phyloP scores from a whole-genome alignment of 140 eudicot species.

The Senecio squalidus region DNA sequence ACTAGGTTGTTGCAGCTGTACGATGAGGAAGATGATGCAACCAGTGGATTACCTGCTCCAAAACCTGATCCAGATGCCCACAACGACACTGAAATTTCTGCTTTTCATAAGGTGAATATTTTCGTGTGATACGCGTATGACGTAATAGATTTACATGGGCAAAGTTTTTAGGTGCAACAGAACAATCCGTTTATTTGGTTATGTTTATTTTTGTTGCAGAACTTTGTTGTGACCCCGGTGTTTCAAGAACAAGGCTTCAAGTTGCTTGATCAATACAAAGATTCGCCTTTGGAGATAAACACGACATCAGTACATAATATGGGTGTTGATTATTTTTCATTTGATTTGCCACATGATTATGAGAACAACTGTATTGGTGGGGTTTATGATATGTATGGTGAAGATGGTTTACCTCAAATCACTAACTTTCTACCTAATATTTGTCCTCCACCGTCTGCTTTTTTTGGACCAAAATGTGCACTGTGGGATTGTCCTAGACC shows the following conservation, averaged over 20 bases:
- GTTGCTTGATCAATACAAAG: constrained; percentile 52
- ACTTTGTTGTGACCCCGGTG: constrained; percentile 32
- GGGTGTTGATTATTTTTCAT: constrained; percentile 39
- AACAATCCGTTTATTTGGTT: too few species aligned
- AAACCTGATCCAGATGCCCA: constrained; percentile 89
- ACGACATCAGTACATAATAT: constrained; percentile 29
- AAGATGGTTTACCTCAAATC: constrained; percentile 39
- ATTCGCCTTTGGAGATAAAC: constrained; percentile 35
- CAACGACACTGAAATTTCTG: constrained; percentile 19
- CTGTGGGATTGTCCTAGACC: constrained; percentile 84
- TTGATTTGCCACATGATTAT: constrained; percentile 45
- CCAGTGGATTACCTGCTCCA: constrained; percentile 70
- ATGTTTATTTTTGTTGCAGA: too few species aligned
- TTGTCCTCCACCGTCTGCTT: constrained; percentile 83
- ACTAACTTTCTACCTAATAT: constrained; percentile 45
- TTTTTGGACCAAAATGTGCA: constrained; percentile 85
- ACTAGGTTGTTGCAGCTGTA: constrained; percentile 59
- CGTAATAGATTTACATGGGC: neutral
- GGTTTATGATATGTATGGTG: constrained; percentile 26
- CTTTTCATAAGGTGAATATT: constrained; percentile 48
- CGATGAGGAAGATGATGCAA: constrained; percentile 84
- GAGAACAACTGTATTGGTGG: constrained; percentile 41
- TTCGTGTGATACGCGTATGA: neutral
- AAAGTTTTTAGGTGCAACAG: too few species aligned
- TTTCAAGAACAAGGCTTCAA: constrained; percentile 45